These are phyloP conservation scores for Serendipita sp. DNA, from an alignment of 768 basidiomycete species.

Conservation along the genomic window DNA sequence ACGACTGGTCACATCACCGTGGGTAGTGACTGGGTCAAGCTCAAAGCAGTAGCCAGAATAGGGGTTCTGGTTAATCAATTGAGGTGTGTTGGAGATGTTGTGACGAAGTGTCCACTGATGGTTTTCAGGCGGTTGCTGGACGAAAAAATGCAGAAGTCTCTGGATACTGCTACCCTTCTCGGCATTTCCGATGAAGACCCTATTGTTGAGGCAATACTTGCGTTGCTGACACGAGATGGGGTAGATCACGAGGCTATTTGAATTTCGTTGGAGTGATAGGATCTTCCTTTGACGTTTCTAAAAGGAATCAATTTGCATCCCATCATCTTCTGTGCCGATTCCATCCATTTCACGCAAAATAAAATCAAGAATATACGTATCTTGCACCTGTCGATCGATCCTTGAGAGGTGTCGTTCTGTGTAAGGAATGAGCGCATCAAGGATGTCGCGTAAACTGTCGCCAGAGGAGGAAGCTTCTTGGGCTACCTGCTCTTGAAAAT, in stretches of 20 bases:
- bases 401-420: conserved; percentile 82
- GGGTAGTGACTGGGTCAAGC: conserved; percentile 29
- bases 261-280: neutral
- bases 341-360: conserved; percentile 74
- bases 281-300: neutral
- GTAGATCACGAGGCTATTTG: conserved; percentile 7
- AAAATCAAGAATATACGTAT: conserved; percentile 91
- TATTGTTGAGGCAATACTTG: conserved; percentile 29
- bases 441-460: conserved; percentile 47
- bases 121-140: conserved; percentile 46
- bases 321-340: conserved; percentile 7
- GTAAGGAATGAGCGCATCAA: conserved; percentile 82
- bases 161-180: conserved; percentile 43
- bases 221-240: conserved; percentile 22
- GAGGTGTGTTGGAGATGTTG: conserved; percentile 30
- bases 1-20: conserved; percentile 55
- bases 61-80: conserved; percentile 79
- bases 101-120: neutral
- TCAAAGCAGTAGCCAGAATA: conserved; percentile 79
- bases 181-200: conserved; percentile 34
- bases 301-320: neutral
- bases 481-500: conserved; percentile 19
- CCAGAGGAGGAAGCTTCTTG: conserved; percentile 3
- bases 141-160: conserved; percentile 42
- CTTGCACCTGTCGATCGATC: conserved; percentile 76